A percentile compares a stretch with the other conserved stretches of the same genome.
Conservation (phyloP, 495 filamentous ascomycete species). For the Diplogelasinospora grovesii region DNA sequence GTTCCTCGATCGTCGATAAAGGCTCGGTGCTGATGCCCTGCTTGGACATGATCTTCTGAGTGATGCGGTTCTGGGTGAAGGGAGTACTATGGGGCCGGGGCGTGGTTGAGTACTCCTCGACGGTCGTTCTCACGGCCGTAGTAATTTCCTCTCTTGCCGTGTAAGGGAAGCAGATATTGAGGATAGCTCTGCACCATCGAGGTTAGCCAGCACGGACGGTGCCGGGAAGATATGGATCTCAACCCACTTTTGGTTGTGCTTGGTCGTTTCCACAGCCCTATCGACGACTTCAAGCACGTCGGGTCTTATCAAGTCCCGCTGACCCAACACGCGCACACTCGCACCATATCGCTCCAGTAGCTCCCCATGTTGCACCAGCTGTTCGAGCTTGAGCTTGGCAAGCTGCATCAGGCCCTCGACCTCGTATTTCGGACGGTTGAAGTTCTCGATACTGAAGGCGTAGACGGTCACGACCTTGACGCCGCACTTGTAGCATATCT, state of each 20-base stretch:
- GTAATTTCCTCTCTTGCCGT: constrained; percentile 96
- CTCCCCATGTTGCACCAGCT: constrained; percentile 88
- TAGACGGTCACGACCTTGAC: constrained; percentile 95
- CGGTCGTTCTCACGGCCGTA: constrained; percentile 78
- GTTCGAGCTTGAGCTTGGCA: constrained; percentile 85
- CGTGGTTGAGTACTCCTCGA: constrained; percentile 71
- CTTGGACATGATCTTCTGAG: constrained; percentile 66
- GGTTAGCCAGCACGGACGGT: constrained; percentile 7
- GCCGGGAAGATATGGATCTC: neutral
- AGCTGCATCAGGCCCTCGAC: constrained; percentile 97
- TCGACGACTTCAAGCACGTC: constrained; percentile 88
- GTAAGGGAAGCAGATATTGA: constrained; percentile 97
- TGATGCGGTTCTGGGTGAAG: constrained; percentile 82
- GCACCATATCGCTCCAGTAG: constrained; percentile 90
- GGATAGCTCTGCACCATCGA: constrained; percentile 57
- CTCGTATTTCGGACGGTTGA: constrained; percentile 96
- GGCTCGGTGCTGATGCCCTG: constrained; percentile 43
- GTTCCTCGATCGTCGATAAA: constrained; percentile 39
- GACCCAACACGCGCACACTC: constrained; percentile 73
- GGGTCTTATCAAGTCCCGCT: constrained; percentile 67
- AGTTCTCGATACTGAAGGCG: constrained; percentile 98
- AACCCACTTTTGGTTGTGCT: constrained; percentile 65
- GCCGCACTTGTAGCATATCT: constrained; percentile 95
- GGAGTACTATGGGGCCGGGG: constrained; percentile 53
- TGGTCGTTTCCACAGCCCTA: constrained; percentile 73